Evolutionary conservation across 83 land plant species (phyloP), one percentile per base, ranked within the genome.

Genomic region (Picea mariana): DNA sequence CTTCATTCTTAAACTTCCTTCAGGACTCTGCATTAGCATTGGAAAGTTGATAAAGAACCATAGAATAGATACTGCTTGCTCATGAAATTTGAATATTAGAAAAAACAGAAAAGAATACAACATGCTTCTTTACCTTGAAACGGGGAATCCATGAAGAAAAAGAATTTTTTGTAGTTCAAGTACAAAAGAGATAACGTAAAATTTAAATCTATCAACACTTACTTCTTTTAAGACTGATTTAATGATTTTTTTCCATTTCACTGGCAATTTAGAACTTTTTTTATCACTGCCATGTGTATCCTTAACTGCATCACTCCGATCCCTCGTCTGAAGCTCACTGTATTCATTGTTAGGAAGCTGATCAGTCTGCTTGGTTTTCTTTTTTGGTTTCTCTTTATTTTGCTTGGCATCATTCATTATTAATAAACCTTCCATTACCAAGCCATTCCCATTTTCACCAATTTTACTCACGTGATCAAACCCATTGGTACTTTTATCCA

Each of bases 171-270:
- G 76, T 5, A 80, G 42, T 18, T 18, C n/a, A 75, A 75, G 9
- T 47, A 78, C 20, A 78, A 63, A 75, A 62, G 31, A 44, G 11
- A 21, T 9, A 76, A 27, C 47, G 23, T 49, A 38, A 75, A 62
- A 27, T 38, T 11, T 15, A 16, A 5, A 9, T 52, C 40, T 62
- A 24, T 67, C 17, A 49, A 80, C 8, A 62, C 90, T 34, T 87
- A 91, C 93, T 47, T 87, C 81, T 81, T 89, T 89, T 49, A 92
- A 62, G 72, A 76, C 77, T 55, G 92, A 81, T 1, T 68, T 78
- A 20, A 90, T 84, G 34, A 92, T 40, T 72, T 92, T 92, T 80
- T 92, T 92, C 95, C 91, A 92, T 83, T 92, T 90, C 58, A 92
- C 83, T 60, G 90, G 88, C 62, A 65, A 67, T 31, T 84, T 58